Conservation (phyloP, 257 asterid species). For the Scutellaria galericulata region DNA sequence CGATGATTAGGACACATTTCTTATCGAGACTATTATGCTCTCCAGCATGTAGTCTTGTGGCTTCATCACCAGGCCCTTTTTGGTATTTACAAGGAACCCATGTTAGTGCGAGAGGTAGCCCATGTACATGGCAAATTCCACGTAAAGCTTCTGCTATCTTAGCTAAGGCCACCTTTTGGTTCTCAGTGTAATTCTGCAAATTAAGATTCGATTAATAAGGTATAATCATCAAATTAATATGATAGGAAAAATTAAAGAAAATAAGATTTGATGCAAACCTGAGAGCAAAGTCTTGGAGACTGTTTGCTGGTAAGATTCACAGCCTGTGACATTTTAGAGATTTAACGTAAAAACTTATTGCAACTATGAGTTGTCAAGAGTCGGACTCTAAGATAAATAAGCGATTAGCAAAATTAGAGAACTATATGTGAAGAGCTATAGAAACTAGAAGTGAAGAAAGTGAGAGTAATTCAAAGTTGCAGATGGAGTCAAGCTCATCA, state of each 20-base stretch:
- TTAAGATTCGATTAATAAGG: too few species aligned
- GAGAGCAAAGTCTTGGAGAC: slow-evolving; percentile 50
- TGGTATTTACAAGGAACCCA: slow-evolving; percentile 68
- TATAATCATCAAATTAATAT: too few species aligned
- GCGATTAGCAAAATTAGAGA: too few species aligned
- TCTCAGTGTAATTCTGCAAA: slow-evolving; percentile 58
- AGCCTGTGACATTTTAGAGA: slow-evolving; percentile 52
- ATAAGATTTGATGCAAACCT: slow-evolving; percentile 48
- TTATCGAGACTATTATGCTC: slow-evolving; percentile 35
- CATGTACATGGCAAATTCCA: slow-evolving; percentile 68
- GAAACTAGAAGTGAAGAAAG: not conserved
- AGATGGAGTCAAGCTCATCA: not conserved
- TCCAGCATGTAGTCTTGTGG: slow-evolving; percentile 29
- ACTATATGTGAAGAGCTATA: not conserved
- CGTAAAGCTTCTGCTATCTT: slow-evolving; percentile 71
- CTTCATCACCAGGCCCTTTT: slow-evolving; percentile 41
- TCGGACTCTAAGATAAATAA: too few species aligned
- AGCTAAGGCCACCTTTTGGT: slow-evolving; percentile 63
- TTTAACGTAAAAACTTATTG: not conserved
- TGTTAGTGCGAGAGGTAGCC: slow-evolving; percentile 72
- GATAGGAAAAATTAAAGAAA: not conserved
- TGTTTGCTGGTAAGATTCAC: slow-evolving; percentile 64
- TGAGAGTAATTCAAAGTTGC: slow-evolving; percentile 6
- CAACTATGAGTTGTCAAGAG: too few species aligned
- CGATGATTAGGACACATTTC: slow-evolving; percentile 57